These are phyloP conservation scores for Xylaria sp. DNA, from an alignment of 2,329 filamentous ascomycete genomes.

Conservation along the genomic window DNA sequence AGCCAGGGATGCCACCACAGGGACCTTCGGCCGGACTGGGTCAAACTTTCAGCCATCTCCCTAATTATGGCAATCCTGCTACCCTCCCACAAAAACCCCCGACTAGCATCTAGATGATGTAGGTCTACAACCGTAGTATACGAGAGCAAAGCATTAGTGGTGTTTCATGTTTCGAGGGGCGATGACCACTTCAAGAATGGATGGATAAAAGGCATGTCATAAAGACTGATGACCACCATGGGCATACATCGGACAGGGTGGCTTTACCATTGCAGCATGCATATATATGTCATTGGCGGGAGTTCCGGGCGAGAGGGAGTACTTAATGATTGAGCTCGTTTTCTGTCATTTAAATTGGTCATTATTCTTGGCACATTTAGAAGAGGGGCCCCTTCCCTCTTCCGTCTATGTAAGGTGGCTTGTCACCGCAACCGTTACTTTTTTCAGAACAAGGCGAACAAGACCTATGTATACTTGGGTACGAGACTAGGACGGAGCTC, in stretches of 20 bases:
- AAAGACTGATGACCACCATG: conserved; percentile 42
- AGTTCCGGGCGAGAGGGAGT: conserved; percentile 45
- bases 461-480: conserved; percentile 16
- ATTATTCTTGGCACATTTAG: conserved; percentile 30
- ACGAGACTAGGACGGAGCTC: conserved; percentile 8
- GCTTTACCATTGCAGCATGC: conserved; percentile 41
- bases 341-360: conserved; percentile 37
- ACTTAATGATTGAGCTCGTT: conserved; percentile 35
- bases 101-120: conserved; percentile 57
- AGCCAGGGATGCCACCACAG: conserved; percentile 56
- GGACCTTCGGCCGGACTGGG: conserved; percentile 49
- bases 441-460: conserved; percentile 3
- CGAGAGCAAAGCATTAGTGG: conserved; percentile 47
- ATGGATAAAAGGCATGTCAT: conserved; percentile 44
- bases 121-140: conserved; percentile 43
- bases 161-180: conserved; percentile 45
- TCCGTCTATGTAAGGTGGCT: conserved; percentile 3
- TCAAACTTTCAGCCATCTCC: conserved; percentile 64
- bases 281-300: conserved; percentile 44
- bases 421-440: conserved; percentile 3
- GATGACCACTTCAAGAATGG: conserved; percentile 40
- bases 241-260: conserved; percentile 46
- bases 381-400: conserved; percentile 4
- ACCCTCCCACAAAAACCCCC: conserved; percentile 69
- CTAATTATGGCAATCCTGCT: conserved; percentile 69